phyloP scores from a whole-genome alignment of 176 grass and related monocot genomes.

The Musa itinerans region DNA sequence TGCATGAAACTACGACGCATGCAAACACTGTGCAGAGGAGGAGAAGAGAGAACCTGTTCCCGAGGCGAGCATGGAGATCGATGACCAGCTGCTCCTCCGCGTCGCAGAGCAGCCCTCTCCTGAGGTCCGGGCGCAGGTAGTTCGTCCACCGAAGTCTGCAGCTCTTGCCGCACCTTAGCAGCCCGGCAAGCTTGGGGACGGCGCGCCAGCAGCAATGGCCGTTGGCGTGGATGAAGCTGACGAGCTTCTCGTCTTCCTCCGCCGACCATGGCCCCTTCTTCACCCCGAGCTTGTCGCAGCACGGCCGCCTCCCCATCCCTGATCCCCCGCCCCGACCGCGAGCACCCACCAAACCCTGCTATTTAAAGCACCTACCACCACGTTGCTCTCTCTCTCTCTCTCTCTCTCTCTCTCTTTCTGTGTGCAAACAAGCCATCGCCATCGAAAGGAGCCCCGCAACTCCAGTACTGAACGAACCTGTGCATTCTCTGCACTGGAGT shows the following conservation, averaged over 20 bases:
- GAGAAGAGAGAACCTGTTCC: slow-evolving; percentile 5
- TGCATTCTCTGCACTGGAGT: background rate
- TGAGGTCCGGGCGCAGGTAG: slow-evolving; percentile 22
- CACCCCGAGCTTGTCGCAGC: slow-evolving; percentile 17
- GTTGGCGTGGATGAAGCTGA: slow-evolving; percentile 19
- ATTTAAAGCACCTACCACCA: background rate
- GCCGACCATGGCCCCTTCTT: slow-evolving; percentile 17
- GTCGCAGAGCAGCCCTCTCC: slow-evolving; percentile 10
- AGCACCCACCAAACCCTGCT: background rate
- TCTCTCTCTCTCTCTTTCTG: background rate
- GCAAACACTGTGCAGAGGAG: background rate
- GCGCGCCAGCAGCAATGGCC: slow-evolving; percentile 16
- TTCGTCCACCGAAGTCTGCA: slow-evolving; percentile 23
- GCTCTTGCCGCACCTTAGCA: slow-evolving; percentile 24
- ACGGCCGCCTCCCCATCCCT: slow-evolving; percentile 12
- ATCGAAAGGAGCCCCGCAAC: background rate
- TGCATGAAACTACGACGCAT: background rate
- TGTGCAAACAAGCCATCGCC: background rate
- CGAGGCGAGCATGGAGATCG: slow-evolving; percentile 21
- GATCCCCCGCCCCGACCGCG: background rate
- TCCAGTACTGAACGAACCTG: background rate
- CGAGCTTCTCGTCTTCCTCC: slow-evolving; percentile 19
- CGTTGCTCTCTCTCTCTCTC: background rate
- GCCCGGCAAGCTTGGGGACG: slow-evolving; percentile 17
- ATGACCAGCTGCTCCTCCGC: slow-evolving; percentile 11